Evolutionary conservation across 23 red algal species (phyloP).

Genomic region (Gracilariopsis chorda): DNA sequence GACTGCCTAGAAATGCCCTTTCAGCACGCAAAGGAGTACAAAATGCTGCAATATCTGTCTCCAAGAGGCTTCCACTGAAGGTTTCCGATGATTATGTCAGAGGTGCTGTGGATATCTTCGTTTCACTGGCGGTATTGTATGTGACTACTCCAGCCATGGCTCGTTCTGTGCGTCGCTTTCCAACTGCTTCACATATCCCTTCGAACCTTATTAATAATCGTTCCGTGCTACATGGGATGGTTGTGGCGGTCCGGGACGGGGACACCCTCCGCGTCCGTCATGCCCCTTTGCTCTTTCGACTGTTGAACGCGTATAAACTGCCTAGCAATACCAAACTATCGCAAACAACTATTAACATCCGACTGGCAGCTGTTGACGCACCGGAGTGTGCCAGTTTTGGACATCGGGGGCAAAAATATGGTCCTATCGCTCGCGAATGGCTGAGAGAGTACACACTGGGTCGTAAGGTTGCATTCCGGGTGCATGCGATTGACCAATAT

Average conservation of each 20-base stretch:
- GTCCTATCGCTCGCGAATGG: slow-evolving; percentile 64
- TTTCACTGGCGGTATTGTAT: slow-evolving; percentile 10
- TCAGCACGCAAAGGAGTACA: neutral
- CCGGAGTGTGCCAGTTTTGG: slow-evolving; percentile 84
- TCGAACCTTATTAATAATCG: slow-evolving; percentile 1
- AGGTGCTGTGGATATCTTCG: slow-evolving; percentile 40
- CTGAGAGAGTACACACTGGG: slow-evolving; percentile 32
- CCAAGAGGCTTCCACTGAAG: neutral
- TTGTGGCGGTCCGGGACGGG: slow-evolving; percentile 68
- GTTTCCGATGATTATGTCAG: slow-evolving; percentile 52
- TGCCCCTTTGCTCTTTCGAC: slow-evolving; percentile 51
- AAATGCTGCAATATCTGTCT: neutral
- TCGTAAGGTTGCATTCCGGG: slow-evolving; percentile 29
- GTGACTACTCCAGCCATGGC: neutral
- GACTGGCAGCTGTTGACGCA: slow-evolving; percentile 90
- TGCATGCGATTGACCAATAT: slow-evolving; percentile 81
- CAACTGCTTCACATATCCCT: slow-evolving; percentile 47
- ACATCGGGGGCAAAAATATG: slow-evolving; percentile 64
- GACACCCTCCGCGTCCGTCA: slow-evolving; percentile 75
- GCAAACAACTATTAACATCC: slow-evolving; percentile 65
- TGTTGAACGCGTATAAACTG: slow-evolving; percentile 23
- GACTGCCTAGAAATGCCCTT: neutral
- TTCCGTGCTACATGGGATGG: slow-evolving; percentile 45
- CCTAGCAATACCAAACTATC: slow-evolving; percentile 19
- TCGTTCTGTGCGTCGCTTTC: slow-evolving; percentile 4